Conservation (phyloP, 192 early-diverging fungal species). For the Entomortierella lignicola region DNA sequence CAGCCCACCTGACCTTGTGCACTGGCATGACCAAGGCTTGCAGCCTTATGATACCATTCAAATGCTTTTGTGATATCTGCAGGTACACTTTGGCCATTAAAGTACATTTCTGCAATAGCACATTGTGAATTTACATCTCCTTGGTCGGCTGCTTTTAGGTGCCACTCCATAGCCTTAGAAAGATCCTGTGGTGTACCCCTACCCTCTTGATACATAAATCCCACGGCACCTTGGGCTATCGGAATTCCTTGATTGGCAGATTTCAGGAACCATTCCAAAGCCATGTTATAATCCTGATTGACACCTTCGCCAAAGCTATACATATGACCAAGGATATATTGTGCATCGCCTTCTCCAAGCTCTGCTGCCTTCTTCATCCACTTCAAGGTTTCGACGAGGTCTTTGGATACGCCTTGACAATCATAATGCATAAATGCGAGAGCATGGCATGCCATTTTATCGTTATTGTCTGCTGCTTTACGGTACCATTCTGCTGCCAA, state of each 20-base stretch:
- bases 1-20: neutral
- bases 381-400: neutral
- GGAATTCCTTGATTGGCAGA: neutral
- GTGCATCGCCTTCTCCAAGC: neutral
- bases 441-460: no score
- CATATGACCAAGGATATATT: neutral
- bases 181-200: neutral
- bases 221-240: neutral
- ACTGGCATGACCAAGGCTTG: no score
- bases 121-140: neutral
- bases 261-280: neutral
- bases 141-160: neutral
- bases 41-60: no score
- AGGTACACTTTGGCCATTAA: no score
- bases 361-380: neutral
- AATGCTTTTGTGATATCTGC: no score
- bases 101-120: no score
- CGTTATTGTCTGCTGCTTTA: no score
- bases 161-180: neutral
- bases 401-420: neutral
- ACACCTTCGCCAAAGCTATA: neutral
- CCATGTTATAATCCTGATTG: neutral
- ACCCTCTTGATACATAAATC: neutral
- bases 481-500: no score
- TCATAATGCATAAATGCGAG: neutral